Conservation (phyloP, 2,329 filamentous ascomycete species). For the Pleurostoma richardsiae region DNA sequence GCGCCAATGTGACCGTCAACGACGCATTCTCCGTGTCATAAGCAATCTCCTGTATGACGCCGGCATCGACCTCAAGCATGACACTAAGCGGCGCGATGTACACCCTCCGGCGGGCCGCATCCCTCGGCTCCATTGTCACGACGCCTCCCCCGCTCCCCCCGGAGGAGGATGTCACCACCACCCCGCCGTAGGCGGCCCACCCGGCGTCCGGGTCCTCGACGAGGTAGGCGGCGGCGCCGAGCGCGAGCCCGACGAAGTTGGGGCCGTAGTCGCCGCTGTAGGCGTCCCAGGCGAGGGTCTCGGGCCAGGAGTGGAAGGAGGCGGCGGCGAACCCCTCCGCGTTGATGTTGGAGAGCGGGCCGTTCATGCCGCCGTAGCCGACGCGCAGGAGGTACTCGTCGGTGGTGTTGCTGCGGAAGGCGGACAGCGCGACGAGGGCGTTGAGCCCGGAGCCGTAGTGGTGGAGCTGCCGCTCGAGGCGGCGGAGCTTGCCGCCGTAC, state of each 20-base stretch:
- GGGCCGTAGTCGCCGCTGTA: constrained; percentile 54
- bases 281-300: constrained; percentile 50
- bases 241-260: constrained; percentile 44
- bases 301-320: constrained; percentile 52
- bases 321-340: constrained; percentile 47
- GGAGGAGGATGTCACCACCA: constrained; percentile 16
- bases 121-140: constrained; percentile 32
- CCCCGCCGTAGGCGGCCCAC: constrained; percentile 44
- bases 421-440: constrained; percentile 45
- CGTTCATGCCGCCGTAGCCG: constrained; percentile 48
- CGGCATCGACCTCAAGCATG: constrained; percentile 34
- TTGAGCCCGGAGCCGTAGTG: constrained; percentile 58
- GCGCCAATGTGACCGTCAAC: constrained; percentile 21
- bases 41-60: constrained; percentile 30
- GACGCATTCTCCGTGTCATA: constrained; percentile 19
- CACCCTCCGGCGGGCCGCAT: constrained; percentile 39
- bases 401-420: constrained; percentile 39
- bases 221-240: constrained; percentile 46
- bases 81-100: constrained; percentile 42
- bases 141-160: constrained; percentile 3
- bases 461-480: constrained; percentile 48
- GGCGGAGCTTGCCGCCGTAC: constrained; percentile 34
- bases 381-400: constrained; percentile 47
- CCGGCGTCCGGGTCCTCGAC: constrained; percentile 37
- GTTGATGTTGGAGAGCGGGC: constrained; percentile 50